Evolutionary conservation across 2,329 filamentous ascomycete genomes (phyloP).

Genomic region (Neophaeococcomyces aloes): DNA sequence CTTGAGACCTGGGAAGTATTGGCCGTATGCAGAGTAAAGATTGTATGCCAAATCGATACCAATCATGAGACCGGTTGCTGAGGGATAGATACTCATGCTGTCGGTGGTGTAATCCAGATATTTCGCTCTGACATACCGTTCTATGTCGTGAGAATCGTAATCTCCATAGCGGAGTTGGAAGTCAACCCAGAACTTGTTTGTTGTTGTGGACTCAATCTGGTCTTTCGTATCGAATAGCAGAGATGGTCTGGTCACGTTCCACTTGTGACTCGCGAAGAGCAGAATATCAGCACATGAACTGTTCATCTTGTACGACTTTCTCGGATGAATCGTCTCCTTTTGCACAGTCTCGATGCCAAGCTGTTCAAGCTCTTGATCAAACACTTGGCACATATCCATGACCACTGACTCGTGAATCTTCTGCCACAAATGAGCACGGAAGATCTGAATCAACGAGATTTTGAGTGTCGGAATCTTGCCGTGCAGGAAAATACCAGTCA

Average conservation of each 20-base stretch:
- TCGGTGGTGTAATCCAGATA: conserved; percentile 98
- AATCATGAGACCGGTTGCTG: conserved; percentile 92
- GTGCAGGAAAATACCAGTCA: conserved; percentile 97
- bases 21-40: conserved; percentile 92
- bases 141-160: conserved; percentile 98
- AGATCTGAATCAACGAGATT: conserved; percentile 97
- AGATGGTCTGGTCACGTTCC: conserved; percentile 92
- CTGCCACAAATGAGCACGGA: conserved; percentile 98
- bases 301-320: conserved; percentile 99
- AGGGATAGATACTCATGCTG: conserved; percentile 97
- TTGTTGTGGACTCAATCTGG: conserved; percentile 81
- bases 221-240: conserved; percentile 95
- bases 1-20: conserved; percentile 97
- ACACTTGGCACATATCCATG: conserved; percentile 98
- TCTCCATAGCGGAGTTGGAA: conserved; percentile 94
- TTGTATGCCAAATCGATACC: conserved; percentile 97
- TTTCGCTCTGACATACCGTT: conserved; percentile 92
- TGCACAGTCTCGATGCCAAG: conserved; percentile 95
- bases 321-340: conserved; percentile 96
- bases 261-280: conserved; percentile 94
- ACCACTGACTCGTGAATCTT: conserved; percentile 98
- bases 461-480: conserved; percentile 97
- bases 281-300: conserved; percentile 96
- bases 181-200: conserved; percentile 99
- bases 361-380: conserved; percentile 92